phyloP scores from a whole-genome alignment of 306 rosid genomes.

The Cucumis melo region DNA sequence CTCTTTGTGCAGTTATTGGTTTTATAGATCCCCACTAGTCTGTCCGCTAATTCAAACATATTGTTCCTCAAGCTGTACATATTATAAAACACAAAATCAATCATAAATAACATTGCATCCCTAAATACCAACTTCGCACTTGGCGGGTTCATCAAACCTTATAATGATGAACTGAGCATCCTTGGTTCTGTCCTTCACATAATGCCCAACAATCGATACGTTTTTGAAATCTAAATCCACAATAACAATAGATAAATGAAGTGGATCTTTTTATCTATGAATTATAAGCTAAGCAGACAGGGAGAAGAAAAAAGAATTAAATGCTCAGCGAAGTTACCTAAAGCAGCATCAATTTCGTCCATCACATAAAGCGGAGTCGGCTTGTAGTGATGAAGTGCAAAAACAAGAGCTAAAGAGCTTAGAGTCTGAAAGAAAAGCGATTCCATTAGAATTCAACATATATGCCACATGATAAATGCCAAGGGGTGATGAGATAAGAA shows the following conservation, averaged over 20 bases:
- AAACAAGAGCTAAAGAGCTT: conserved; percentile 94
- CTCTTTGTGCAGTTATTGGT: conserved; percentile 95
- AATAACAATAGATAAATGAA: not conserved
- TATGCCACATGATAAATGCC: not conserved
- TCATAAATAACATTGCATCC: not conserved
- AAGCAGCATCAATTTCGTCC: conserved; percentile 98
- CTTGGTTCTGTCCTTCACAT: conserved; percentile 84
- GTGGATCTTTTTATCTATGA: too few species aligned
- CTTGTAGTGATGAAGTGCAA: conserved; percentile 96
- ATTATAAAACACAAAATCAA: not conserved
- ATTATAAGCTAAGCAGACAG: not conserved
- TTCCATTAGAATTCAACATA: not conserved
- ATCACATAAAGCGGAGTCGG: conserved; percentile 95
- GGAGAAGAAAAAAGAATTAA: not conserved
- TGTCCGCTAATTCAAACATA: conserved; percentile 94
- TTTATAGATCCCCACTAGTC: conserved; percentile 87
- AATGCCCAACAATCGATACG: conserved; percentile 89
- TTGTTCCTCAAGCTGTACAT: conserved; percentile 74
- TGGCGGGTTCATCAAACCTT: conserved; percentile 31
- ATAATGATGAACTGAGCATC: conserved; percentile 86
- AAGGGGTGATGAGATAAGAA: not conserved
- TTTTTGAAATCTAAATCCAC: conserved; percentile 70
- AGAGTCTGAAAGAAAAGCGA: conserved; percentile 55
- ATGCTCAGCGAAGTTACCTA: conserved; percentile 31
- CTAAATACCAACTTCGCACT: not conserved